Conservation (phyloP, 2,329 filamentous ascomycete species). For the Mycosphaerella arachidis region DNA sequence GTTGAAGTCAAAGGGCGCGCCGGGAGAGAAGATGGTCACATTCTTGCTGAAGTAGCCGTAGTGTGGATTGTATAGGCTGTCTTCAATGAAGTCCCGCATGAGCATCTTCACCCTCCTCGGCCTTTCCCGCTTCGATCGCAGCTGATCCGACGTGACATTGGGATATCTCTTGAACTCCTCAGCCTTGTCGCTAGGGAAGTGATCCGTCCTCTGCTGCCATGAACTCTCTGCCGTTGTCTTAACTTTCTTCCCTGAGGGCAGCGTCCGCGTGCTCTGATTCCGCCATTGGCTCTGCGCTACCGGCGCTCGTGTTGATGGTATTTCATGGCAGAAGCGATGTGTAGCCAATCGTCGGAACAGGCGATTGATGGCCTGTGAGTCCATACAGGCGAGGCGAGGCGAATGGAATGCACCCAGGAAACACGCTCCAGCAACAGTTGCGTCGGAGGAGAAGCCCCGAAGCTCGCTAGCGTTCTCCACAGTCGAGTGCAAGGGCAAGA, state of each 20-base stretch:
- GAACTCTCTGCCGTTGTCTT: slow-evolving; percentile 57
- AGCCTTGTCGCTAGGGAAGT: slow-evolving; percentile 70
- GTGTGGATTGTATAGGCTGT: slow-evolving; percentile 45
- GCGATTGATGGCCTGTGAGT: slow-evolving; percentile 71
- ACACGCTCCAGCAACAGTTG: slow-evolving; percentile 1
- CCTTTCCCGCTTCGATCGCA: slow-evolving; percentile 68
- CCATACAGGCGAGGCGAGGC: slow-evolving; percentile 53
- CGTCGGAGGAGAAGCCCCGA: slow-evolving; percentile 8
- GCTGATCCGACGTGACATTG: slow-evolving; percentile 74
- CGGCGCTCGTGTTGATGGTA: slow-evolving; percentile 54
- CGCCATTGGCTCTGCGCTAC: slow-evolving; percentile 20
- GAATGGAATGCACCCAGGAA: background rate
- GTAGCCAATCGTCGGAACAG: slow-evolving; percentile 83
- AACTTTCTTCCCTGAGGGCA: slow-evolving; percentile 12
- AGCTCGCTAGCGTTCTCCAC: background rate
- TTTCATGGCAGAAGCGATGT: slow-evolving; percentile 49
- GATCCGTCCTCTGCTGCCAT: slow-evolving; percentile 80
- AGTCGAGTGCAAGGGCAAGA: background rate
- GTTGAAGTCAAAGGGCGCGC: slow-evolving; percentile 85
- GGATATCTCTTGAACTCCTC: slow-evolving; percentile 80
- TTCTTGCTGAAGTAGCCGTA: slow-evolving; percentile 35
- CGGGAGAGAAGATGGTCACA: slow-evolving; percentile 70
- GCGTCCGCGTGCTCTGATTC: slow-evolving; percentile 9
- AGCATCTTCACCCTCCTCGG: slow-evolving; percentile 93
- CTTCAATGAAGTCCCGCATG: slow-evolving; percentile 95